These are phyloP conservation scores for Penicillium fuscoglaucum DNA, from an alignment of 2,329 filamentous ascomycete genomes.

Conservation along the genomic window DNA sequence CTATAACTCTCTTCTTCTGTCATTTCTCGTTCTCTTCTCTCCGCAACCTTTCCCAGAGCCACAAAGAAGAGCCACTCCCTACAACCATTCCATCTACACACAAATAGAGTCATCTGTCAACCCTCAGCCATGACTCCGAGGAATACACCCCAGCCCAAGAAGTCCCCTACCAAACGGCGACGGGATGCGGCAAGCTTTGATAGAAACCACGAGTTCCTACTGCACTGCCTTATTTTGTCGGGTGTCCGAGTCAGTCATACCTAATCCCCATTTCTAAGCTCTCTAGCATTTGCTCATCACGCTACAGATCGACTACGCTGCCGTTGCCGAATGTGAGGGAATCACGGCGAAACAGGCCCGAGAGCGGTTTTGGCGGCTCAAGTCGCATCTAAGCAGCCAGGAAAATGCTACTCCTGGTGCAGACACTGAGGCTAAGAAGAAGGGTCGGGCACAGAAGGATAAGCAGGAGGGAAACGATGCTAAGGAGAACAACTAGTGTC, in stretches of 20 bases:
- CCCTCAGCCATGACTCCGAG: not conserved
- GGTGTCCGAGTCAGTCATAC: not conserved
- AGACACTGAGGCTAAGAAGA: not conserved
- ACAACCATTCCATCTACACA: not conserved
- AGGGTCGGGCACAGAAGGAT: not conserved
- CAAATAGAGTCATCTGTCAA: not conserved
- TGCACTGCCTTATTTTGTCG: not conserved
- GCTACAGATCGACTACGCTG: not conserved
- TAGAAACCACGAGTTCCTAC: not conserved
- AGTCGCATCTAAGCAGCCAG: not conserved
- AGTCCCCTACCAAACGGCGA: not conserved
- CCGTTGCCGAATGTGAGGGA: not conserved
- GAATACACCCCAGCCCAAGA: not conserved
- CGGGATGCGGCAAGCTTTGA: not conserved
- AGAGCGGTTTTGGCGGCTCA: not conserved
- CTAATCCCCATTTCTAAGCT: too few relatives aligned
- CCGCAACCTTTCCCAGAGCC: not conserved
- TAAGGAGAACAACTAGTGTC: not conserved
- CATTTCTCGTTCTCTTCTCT: not conserved
- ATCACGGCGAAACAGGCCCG: not conserved
- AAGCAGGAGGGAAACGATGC: not conserved
- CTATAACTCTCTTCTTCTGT: not conserved
- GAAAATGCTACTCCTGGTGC: not conserved
- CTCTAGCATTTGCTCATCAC: not conserved
- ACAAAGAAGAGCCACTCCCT: not conserved